A percentile compares a stretch with the other conserved stretches of the same genome.
phyloP scores from a whole-genome alignment of 768 basidiomycete genomes.

The Pleurotus tuoliensis region DNA sequence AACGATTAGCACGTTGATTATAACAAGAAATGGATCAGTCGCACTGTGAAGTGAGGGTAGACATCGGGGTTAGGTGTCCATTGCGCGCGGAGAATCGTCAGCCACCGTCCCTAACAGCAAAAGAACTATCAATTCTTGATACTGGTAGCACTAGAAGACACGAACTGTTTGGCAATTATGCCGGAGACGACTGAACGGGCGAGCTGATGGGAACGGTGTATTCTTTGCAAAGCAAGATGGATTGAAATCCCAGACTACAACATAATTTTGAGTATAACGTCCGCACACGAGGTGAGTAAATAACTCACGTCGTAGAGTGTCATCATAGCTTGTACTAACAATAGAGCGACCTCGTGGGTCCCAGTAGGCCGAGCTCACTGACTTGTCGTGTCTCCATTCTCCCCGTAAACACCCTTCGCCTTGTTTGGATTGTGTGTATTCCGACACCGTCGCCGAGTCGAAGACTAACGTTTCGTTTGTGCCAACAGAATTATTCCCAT shows the following conservation, averaged over 20 bases:
- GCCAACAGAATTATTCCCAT: background rate
- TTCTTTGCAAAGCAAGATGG: conserved; percentile 43
- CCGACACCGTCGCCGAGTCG: conserved; percentile 38
- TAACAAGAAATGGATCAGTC: conserved; percentile 15
- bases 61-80: conserved; percentile 78
- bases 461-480: conserved; percentile 23
- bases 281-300: background rate
- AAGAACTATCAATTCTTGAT: background rate
- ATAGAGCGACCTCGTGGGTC: conserved; percentile 75
- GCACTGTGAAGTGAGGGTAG: conserved; percentile 81
- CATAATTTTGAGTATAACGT: background rate
- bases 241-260: conserved; percentile 74
- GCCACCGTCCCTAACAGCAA: conserved; percentile 66
- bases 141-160: background rate
- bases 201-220: conserved; percentile 52
- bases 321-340: conserved; percentile 84
- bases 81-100: conserved; percentile 71
- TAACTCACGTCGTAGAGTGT: conserved; percentile 63
- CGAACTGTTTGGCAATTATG: conserved; percentile 83
- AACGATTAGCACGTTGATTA: background rate
- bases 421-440: conserved; percentile 45
- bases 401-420: conserved; percentile 58
- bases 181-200: conserved; percentile 56
- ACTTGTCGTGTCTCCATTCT: conserved; percentile 68
- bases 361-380: conserved; percentile 84